phyloP scores from a whole-genome alignment of 441 rosid genomes.

The Rhodomyrtus psidioides region DNA sequence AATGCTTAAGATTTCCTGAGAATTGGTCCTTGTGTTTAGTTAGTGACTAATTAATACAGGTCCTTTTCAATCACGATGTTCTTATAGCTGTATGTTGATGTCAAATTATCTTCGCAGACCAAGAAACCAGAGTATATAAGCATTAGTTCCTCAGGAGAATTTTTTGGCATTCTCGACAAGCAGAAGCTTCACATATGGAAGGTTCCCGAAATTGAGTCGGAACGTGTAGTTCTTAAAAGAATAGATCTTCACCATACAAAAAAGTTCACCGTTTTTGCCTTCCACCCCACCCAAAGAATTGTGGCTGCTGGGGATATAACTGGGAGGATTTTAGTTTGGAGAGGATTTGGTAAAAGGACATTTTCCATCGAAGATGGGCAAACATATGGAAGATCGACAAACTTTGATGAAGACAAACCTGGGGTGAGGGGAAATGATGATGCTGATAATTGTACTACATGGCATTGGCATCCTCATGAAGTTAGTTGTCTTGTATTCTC shows the following conservation, averaged over 20 bases:
- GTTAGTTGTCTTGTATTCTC: conserved; percentile 74
- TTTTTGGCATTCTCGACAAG: conserved; percentile 52
- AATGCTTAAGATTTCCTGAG: not conserved
- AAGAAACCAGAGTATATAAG: conserved; percentile 51
- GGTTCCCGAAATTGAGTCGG: conserved; percentile 50
- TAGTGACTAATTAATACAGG: not conserved
- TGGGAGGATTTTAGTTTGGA: conserved; percentile 93
- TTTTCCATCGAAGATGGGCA: conserved; percentile 21
- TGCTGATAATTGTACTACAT: conserved; percentile 87
- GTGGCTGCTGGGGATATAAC: conserved; percentile 90
- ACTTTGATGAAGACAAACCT: conserved; percentile 61
- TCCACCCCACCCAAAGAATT: conserved; percentile 78
- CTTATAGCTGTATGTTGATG: not conserved
- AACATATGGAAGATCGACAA: conserved; percentile 14
- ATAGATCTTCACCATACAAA: conserved; percentile 81
- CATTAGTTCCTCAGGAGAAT: conserved; percentile 53
- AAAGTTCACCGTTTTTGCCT: conserved; percentile 54
- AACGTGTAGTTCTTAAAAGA: conserved; percentile 32
- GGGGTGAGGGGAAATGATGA: conserved; percentile 91
- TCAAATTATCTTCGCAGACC: conserved; percentile 39
- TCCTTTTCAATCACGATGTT: not conserved
- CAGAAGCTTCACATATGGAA: conserved; percentile 64
- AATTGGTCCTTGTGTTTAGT: not conserved
- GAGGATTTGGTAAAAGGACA: conserved; percentile 60
- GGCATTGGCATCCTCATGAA: conserved; percentile 95